A percentile compares a stretch with the other conserved stretches of the same genome.
Evolutionary conservation across 352 stramenopile genomes (phyloP).

Genomic region (Phytophthora litchii): DNA sequence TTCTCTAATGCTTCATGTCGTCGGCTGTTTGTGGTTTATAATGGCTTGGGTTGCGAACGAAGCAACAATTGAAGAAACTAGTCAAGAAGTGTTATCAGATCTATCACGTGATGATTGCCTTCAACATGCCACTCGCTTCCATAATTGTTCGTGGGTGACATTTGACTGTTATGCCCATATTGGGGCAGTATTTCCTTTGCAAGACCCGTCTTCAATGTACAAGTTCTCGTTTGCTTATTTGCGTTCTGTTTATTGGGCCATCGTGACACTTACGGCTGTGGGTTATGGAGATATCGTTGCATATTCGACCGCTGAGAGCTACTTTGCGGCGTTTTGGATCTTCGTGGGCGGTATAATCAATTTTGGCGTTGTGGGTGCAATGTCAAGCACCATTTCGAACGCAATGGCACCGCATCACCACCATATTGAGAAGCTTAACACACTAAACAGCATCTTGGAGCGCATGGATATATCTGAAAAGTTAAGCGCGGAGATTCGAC

Average conservation of each 20-base stretch:
- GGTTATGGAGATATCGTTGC: slow-evolving; percentile 80
- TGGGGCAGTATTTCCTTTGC: slow-evolving; percentile 46
- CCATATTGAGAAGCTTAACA: slow-evolving; percentile 79
- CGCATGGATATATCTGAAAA: slow-evolving; percentile 62
- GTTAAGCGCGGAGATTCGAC: slow-evolving; percentile 70
- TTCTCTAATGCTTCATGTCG: slow-evolving; percentile 58
- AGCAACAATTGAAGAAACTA: slow-evolving; percentile 6
- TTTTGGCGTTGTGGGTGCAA: slow-evolving; percentile 79
- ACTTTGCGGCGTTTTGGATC: slow-evolving; percentile 77
- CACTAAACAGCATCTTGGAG: slow-evolving; percentile 71
- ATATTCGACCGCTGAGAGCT: slow-evolving; percentile 76
- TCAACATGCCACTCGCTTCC: slow-evolving; percentile 53
- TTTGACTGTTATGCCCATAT: slow-evolving; percentile 78
- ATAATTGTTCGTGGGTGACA: slow-evolving; percentile 74
- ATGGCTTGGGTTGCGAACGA: slow-evolving; percentile 44
- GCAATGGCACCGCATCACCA: slow-evolving; percentile 66
- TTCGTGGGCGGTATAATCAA: slow-evolving; percentile 81
- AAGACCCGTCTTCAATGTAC: slow-evolving; percentile 50
- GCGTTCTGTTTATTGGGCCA: slow-evolving; percentile 77
- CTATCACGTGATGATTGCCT: slow-evolving; percentile 45
- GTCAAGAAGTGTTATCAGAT: background rate
- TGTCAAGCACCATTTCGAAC: slow-evolving; percentile 82
- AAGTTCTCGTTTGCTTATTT: slow-evolving; percentile 67
- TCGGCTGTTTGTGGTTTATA: slow-evolving; percentile 74
- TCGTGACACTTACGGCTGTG: slow-evolving; percentile 76